These are phyloP conservation scores for Penicilliopsis zonata DNA, from an alignment of 495 filamentous ascomycete genomes.

Conservation along the genomic window DNA sequence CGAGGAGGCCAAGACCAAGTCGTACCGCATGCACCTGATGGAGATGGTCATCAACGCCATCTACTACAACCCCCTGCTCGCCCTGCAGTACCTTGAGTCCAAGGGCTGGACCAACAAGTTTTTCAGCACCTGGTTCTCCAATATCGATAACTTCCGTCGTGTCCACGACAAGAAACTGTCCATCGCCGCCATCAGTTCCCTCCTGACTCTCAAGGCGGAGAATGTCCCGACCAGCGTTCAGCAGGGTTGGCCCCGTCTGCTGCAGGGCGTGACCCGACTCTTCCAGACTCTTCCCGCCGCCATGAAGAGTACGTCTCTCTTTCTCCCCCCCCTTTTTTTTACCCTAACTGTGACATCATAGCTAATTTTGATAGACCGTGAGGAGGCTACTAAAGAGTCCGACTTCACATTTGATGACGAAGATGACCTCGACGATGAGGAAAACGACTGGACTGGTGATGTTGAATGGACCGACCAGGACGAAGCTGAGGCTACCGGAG, in stretches of 20 bases:
- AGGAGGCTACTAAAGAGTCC: conserved; percentile 81
- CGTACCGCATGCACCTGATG: conserved; percentile 90
- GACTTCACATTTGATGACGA: conserved; percentile 71
- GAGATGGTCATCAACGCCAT: conserved; percentile 98
- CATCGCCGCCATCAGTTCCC: conserved; percentile 79
- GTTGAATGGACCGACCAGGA: conserved; percentile 60
- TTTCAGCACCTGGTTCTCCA: conserved; percentile 95
- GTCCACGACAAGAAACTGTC: conserved; percentile 98
- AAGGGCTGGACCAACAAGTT: conserved; percentile 99
- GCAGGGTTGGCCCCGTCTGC: conserved; percentile 89
- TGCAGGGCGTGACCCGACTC: conserved; percentile 80
- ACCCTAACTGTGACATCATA: neutral
- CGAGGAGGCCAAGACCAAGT: conserved; percentile 64
- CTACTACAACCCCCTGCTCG: conserved; percentile 83
- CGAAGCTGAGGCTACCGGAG: conserved; percentile 40
- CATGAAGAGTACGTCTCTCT: conserved; percentile 52
- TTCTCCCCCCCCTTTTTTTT: too few species aligned
- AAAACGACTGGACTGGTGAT: conserved; percentile 53
- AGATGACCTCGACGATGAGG: conserved; percentile 64
- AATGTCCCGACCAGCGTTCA: conserved; percentile 82
- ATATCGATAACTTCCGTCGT: conserved; percentile 82
- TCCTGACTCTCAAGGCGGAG: conserved; percentile 62
- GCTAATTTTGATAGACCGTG: conserved; percentile 45
- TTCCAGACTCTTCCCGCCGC: conserved; percentile 88
- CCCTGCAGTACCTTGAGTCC: conserved; percentile 74